Evolutionary conservation across 179 eudicot genomes (phyloP).

Genomic region (Silene noctiflora): DNA sequence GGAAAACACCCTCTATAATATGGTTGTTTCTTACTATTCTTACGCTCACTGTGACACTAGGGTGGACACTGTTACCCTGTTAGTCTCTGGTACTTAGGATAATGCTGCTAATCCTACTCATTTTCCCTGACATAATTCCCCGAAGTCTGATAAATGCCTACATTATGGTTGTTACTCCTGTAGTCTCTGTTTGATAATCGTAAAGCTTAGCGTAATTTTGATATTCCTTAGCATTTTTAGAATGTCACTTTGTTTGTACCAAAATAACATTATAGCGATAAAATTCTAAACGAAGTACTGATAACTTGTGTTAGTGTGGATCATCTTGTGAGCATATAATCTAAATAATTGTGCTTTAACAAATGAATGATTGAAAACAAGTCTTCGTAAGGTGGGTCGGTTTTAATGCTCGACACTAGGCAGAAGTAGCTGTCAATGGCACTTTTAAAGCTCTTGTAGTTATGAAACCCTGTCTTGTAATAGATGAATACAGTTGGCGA

Average conservation of each 20-base stretch:
- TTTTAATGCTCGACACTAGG: constrained; percentile 22
- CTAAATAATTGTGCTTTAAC: constrained; percentile 11
- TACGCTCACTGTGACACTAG: neutral
- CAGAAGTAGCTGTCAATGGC: constrained; percentile 30
- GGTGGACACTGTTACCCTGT: neutral
- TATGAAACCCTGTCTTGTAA: constrained; percentile 23
- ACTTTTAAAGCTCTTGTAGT: constrained; percentile 25
- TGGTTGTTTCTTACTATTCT: neutral
- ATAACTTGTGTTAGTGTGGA: neutral
- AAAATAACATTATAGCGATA: too few species aligned
- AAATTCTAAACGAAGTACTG: too few species aligned
- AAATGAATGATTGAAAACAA: constrained; percentile 29
- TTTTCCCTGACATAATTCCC: neutral
- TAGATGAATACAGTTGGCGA: constrained; percentile 36
- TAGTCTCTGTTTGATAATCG: neutral
- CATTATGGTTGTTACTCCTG: neutral
- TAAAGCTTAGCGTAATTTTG: neutral
- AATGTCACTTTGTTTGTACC: neutral
- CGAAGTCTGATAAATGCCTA: neutral
- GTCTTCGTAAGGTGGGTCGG: constrained; percentile 26
- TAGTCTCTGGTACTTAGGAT: neutral
- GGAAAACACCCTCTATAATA: neutral
- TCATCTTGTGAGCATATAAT: neutral
- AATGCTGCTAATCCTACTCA: neutral
- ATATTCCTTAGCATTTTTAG: neutral